Evolutionary conservation across 140 eudicot species (phyloP), one percentile per base, ranked within the genome.

Genomic region (Oenanthe javanica): DNA sequence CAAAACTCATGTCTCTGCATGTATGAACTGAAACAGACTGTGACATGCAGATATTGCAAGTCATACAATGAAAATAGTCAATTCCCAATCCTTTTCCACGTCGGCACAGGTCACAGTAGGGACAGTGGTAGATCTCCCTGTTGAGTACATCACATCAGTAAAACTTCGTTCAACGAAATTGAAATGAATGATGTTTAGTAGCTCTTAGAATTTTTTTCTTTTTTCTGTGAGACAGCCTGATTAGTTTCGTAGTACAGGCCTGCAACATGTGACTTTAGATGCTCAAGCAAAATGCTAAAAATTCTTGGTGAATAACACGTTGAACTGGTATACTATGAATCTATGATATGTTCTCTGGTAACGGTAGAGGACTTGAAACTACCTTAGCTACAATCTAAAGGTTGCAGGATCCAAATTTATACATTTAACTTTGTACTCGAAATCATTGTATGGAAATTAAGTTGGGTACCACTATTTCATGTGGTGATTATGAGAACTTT

Each of bases 81-180:
- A 92, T 45, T 72, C 99, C 99, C 79, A 94, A 72, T 38, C 99
- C 99, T 84, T 90, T 90, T 71, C 99, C 97, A 43, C 92, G 91
- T 86, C 95, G 87, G 87, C 99, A 94, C 80, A 94, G 86, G 88
- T 90, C 92, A 81, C 97, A 94, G 85, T 81, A 92, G 2, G 97
- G 97, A 89, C 99, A 94, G 80, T 94, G 99, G 83, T 94, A 94
- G 79, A 94, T 92, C 72, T 90, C 87, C 91, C 98, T 94, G 97
- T 84, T 66, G 27, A 75, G 40, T 19, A 70, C 54, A 12, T 31
- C 45, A 10, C 73, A 50, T 75, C 78, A 81, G 59, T 71, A 77
- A 86, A 54, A 70, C 21, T 46, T 31, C n/a, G 38, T 14, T 7
- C 21, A 57, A 38, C 16, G 9, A 40, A 72, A 31, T 31, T 31